Conservation (phyloP, 306 rosid species). For the cucumber (Cucumis sativus) region DNA sequence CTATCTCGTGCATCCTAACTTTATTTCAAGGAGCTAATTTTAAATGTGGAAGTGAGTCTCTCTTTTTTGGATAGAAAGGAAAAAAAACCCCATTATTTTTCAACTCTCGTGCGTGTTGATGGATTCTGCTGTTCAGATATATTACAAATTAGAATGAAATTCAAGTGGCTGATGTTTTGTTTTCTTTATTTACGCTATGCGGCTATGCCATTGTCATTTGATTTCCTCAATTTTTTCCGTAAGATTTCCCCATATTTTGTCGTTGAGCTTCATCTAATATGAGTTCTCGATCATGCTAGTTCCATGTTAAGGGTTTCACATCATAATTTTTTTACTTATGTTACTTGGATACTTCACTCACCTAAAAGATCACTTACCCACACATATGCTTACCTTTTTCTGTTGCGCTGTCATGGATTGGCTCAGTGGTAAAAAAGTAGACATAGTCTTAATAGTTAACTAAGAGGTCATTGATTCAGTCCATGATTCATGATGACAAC, state of each 20-base stretch:
- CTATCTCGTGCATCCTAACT: background rate
- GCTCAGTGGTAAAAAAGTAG: too few species aligned
- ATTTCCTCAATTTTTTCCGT: background rate
- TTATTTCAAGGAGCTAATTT: background rate
- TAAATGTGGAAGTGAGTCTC: background rate
- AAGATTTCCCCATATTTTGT: background rate
- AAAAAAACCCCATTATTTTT: background rate
- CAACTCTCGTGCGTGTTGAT: background rate
- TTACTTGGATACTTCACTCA: background rate
- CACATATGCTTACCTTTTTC: background rate
- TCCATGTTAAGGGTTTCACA: background rate
- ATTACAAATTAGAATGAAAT: background rate
- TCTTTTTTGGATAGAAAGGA: background rate
- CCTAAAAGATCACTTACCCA: background rate
- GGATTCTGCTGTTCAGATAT: background rate
- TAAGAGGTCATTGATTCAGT: too few species aligned
- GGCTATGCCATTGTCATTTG: background rate
- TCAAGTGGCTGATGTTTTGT: background rate
- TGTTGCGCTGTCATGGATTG: background rate
- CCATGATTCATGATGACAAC: too few species aligned
- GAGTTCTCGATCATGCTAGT: too few species aligned
- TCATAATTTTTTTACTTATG: background rate
- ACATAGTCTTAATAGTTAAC: too few species aligned
- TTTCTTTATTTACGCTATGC: background rate
- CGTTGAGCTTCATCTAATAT: background rate